Conservation (phyloP, 163 green algal genomes). For the Chloroidium sp. region DNA sequence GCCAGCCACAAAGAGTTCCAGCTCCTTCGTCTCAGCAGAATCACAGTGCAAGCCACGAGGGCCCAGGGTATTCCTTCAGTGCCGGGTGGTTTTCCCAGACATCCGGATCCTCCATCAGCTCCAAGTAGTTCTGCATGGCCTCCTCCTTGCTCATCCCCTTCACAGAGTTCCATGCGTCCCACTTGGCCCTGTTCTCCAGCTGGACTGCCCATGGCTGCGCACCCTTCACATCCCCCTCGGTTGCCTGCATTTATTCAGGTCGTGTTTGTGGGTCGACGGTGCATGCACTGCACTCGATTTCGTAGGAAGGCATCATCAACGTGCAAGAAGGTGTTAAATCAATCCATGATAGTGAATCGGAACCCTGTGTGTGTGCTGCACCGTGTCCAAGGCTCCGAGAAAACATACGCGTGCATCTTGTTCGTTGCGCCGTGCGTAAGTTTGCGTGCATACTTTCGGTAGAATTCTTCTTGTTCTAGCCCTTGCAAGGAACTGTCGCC, state of each 20-base stretch:
- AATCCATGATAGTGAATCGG: too few species aligned
- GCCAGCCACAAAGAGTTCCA: too few species aligned
- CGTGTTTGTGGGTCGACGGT: too few species aligned
- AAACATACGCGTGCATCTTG: too few species aligned
- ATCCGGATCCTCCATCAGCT: conserved; percentile 44
- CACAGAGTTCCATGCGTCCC: conserved; percentile 59
- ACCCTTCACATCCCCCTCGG: conserved; percentile 51
- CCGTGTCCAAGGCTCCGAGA: too few species aligned
- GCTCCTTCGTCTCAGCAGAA: neutral
- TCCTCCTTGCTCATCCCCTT: conserved; percentile 66
- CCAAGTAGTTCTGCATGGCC: conserved; percentile 62
- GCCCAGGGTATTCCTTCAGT: conserved; percentile 32
- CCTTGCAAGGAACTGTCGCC: neutral
- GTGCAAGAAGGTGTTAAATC: too few species aligned
- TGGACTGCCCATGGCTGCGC: conserved; percentile 49
- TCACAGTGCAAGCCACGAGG: neutral
- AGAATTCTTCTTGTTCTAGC: too few species aligned
- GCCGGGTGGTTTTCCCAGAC: conserved; percentile 48
- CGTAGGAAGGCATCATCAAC: too few species aligned
- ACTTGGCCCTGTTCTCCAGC: conserved; percentile 61
- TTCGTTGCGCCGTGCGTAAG: too few species aligned
- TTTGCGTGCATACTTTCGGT: too few species aligned
- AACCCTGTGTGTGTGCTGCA: too few species aligned
- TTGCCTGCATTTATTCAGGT: conserved; percentile 37
- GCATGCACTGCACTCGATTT: too few species aligned